Base-by-base conservation (phyloP, 208 protist genomes). In the Leishmania gerbilli region DNA sequence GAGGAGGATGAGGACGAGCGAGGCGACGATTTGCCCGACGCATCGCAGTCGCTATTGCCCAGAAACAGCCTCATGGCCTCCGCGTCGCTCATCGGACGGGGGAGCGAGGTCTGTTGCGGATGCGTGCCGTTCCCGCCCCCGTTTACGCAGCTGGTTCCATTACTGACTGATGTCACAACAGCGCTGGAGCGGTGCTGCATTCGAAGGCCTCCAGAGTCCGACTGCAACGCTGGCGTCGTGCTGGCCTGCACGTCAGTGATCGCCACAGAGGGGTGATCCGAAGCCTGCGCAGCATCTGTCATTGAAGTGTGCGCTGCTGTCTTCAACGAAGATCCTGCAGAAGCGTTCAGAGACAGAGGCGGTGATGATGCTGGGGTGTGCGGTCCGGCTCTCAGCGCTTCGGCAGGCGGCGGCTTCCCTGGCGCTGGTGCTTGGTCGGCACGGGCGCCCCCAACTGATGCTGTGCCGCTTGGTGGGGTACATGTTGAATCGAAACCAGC, bases 1-100 rank as follows among this genome's bases (percentile, higher is more conserved):
- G 49, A 56, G 37, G 65, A 56, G 2, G 64, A 72, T n/a, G 77
- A 79, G 17, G 82, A 82, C 45, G 82, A 82, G 37, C 47, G 56
- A 31, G 53, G 19, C 13, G 82, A 82, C 15, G 79, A 75, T 8
- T 37, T 31, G 9, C 8, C 51, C 3, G 82, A 85, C 6, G 24
- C 72, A 31, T 21, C 65, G 3, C 64, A 71, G 68, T 71, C 72
- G 71, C 60, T 68, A 49, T 60, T 72, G 55, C 82, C 82, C 11
- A 86, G 74, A 45, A 86, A 86, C 2, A 79, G 65, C 45, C 65
- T 56, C 78, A 86, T 86, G 0, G 78, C 74, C 65, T 86, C 82
- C 21, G 82, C 78, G 21, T 86, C 82, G 7, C 42, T 82, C 65
- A 80, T 47, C 9, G 53, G 31, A 31, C 58, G 78, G 5, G 9